A percentile compares a stretch with the other conserved stretches of the same genome.
Evolutionary conservation across 176 grass and related monocot genomes (phyloP).

Genomic region (Aegilops speltoides): DNA sequence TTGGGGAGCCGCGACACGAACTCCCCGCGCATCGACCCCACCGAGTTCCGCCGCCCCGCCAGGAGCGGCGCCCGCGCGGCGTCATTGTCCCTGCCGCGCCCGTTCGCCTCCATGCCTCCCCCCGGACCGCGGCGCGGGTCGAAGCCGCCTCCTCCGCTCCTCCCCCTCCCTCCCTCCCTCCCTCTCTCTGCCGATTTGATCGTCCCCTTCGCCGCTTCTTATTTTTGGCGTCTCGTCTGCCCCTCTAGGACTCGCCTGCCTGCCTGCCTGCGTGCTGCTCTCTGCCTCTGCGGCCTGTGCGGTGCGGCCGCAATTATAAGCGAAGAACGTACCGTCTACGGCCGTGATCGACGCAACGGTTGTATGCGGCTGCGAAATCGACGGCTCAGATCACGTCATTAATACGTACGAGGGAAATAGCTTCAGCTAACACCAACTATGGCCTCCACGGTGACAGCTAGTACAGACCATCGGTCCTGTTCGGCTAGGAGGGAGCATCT

Average conservation of each 20-base stretch:
- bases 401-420: neutral
- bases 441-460: neutral
- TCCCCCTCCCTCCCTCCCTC: neutral
- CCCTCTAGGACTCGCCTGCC: neutral
- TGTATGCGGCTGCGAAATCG: no score
- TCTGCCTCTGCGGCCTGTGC: neutral
- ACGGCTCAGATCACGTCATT: constrained; percentile 10
- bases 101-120: constrained; percentile 33
- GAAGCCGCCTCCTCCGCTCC: neutral
- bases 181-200: neutral
- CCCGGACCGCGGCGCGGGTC: neutral
- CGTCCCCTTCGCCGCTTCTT: constrained; percentile 6
- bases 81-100: constrained; percentile 21
- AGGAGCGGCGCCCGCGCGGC: constrained; percentile 50
- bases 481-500: neutral
- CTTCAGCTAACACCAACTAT: neutral
- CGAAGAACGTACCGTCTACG: neutral
- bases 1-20: constrained; percentile 75
- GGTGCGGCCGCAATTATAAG: neutral
- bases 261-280: neutral
- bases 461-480: neutral
- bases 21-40: constrained; percentile 58
- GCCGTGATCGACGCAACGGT: neutral
- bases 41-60: constrained; percentile 55
- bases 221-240: constrained; percentile 8